These are phyloP conservation scores for Arachis hypogaea DNA, from an alignment of 306 rosid species.

Conservation along the genomic window DNA sequence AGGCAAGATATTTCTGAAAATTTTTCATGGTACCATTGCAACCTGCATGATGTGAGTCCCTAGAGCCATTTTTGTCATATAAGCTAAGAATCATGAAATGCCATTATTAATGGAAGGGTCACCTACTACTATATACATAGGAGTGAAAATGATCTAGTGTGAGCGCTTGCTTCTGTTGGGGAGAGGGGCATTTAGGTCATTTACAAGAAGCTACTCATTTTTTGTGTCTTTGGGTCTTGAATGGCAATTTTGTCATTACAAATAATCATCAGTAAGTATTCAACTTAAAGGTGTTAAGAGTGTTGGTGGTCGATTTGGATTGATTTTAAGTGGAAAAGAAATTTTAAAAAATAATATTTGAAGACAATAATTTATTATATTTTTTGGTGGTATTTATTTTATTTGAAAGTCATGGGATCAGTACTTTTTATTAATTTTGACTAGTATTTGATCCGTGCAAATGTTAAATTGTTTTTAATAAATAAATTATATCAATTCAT, in stretches of 20 bases:
- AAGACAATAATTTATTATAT: too few relatives aligned
- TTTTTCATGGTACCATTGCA: not conserved
- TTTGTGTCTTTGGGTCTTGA: not conserved
- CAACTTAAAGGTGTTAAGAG: too few relatives aligned
- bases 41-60: conserved; percentile 15
- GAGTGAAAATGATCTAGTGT: not conserved
- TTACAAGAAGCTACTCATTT: not conserved
- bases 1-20: not conserved
- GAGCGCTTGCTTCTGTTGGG: not conserved
- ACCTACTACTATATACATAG: not conserved
- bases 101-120: conserved; percentile 24
- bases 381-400: too few relatives aligned
- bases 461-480: too few relatives aligned
- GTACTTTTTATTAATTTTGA: too few relatives aligned
- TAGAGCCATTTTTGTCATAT: conserved; percentile 24
- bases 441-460: too few relatives aligned
- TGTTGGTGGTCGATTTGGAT: too few relatives aligned
- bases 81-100: conserved; percentile 16
- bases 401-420: too few relatives aligned
- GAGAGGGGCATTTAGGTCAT: not conserved
- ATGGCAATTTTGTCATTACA: not conserved
- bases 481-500: too few relatives aligned
- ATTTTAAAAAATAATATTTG: too few relatives aligned
- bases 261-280: not conserved
- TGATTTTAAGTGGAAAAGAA: too few relatives aligned